Base-by-base conservation (phyloP, 345 rosid genomes). In the Citrus inodora region DNA sequence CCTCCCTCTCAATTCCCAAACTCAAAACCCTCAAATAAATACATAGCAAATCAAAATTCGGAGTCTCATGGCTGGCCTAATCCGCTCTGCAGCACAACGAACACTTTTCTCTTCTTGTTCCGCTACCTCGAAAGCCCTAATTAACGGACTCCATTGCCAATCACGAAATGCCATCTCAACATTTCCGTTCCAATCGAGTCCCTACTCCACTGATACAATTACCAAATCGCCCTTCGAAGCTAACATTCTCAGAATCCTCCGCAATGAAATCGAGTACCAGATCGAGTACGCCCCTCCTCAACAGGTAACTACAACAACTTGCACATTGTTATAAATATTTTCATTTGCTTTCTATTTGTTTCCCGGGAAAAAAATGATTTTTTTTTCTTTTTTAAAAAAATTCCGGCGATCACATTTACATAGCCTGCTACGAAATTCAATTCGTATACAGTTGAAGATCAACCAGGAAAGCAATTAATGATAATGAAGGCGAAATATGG, bases 231-330 rank as follows among this genome's bases (percentile, higher is more conserved):
- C 86, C 7, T 84, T 89, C 87, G 86, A 76, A 3, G 83, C 93
- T 46, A 90, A 91, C 85, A 82, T 93, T 30, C 88, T 93, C 82
- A 84, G 97, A 76, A 91, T 91, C 85, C 78, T 91, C 64, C 74
- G 85, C 77, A 81, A 85, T 60, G 86, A 90, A 82, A 86, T 91
- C 83, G 88, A 90, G 1, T 87, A 86, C 87, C 91, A 88, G 83
- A 81, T 80, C 16, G 90, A 89, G 1, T 88, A 87, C 72, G 90
- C 90, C 25, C 93, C 98, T 76, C 91, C 92, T 0, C 84, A 81
- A 14, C 83, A 85, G 92, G 97, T 90, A 64, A 14, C 22, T 21
- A 10, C 48, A 6, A 19, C 30, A 42, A 27, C 6, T 22, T 5
- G 7, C 1, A 5, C 9, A 17, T 48, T 62, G 38, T 32, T 5